Evolutionary conservation across 805 yeast species (phyloP), one percentile per base, ranked within the genome.

Genomic region (Alloascoidea africana): DNA sequence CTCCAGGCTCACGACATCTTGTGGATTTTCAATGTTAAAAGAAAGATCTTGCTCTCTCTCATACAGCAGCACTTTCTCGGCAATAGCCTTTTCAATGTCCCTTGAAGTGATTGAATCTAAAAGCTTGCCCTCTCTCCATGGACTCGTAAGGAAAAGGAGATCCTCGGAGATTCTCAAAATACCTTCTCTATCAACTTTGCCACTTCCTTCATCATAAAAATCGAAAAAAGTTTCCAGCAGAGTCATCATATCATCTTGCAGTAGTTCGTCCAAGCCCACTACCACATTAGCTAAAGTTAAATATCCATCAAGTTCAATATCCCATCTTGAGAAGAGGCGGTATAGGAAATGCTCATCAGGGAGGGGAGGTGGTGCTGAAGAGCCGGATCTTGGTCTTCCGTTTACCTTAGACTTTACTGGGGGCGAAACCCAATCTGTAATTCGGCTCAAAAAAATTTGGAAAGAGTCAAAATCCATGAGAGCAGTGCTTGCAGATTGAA

Each of bases 401-500:
- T 23, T 23, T 14, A 18, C 18, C 6, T 8, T 34, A 34, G 5
- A n/a, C 11, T 8, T 16, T n/a, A n/a, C n/a, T n/a, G n/a, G n/a
- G n/a, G n/a, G n/a, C n/a, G n/a, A n/a, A n/a, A n/a, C n/a, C 91
- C 95, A 89, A 48, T 79, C 87, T 41, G 84, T 77, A 8, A 87
- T 62, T 33, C 82, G 85, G 8, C 77, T 62, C 76, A 91, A 66
- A 51, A 91, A 87, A 33, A 69, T 63, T 40, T 66, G 65, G 51
- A 85, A 89, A 3, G 80, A 73, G 13, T 69, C 72, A 50, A 69
- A 77, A 45, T 74, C 77, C 89, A 89, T 83, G 50, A 44, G 69
- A 53, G 59, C 78, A 56, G 57, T 54, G 15, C 66, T 46, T 4
- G 70, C 65, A n/a, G 84, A 64, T 52, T 78, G 76, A 18, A 86